phyloP scores from a whole-genome alignment of 768 basidiomycete species.

The Macrolepiota albuminosa region DNA sequence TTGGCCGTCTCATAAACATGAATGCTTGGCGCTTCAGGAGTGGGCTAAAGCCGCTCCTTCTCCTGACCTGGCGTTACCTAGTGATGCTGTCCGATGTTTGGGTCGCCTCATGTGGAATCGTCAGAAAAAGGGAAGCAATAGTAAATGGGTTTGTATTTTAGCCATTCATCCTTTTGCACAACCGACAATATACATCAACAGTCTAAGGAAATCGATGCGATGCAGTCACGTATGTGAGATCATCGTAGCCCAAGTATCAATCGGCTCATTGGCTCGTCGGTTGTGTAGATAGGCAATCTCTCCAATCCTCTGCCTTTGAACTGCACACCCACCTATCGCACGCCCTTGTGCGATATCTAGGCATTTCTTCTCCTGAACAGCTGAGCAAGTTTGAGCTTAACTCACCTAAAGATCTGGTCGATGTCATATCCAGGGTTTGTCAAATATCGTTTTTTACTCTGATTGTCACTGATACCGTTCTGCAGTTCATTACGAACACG shows the following conservation, averaged over 20 bases:
- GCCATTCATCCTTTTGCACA: neutral
- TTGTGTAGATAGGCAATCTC: slow-evolving; percentile 48
- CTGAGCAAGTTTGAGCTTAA: slow-evolving; percentile 52
- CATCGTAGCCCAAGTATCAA: neutral
- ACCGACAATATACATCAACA: slow-evolving; percentile 18
- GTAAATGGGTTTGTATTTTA: slow-evolving; percentile 50
- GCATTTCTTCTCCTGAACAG: slow-evolving; percentile 52
- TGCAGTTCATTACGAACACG: slow-evolving; percentile 89
- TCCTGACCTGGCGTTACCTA: slow-evolving; percentile 47
- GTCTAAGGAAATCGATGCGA: slow-evolving; percentile 58
- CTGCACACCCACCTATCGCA: slow-evolving; percentile 69
- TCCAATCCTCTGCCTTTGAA: slow-evolving; percentile 45
- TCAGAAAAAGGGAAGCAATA: slow-evolving; percentile 48
- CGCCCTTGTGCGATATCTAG: slow-evolving; percentile 67
- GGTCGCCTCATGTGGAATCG: slow-evolving; percentile 69
- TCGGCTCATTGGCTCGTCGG: neutral
- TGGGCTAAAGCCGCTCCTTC: slow-evolving; percentile 53
- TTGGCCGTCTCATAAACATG: slow-evolving; percentile 71
- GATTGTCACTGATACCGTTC: neutral
- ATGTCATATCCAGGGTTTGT: slow-evolving; percentile 66
- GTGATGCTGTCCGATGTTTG: slow-evolving; percentile 76
- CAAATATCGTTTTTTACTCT: slow-evolving; percentile 1
- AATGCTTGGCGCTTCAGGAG: slow-evolving; percentile 65
- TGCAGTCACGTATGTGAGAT: slow-evolving; percentile 64
- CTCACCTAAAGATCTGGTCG: slow-evolving; percentile 60